Base-by-base conservation (phyloP, 768 basidiomycete species). In the Tricholoma flavovirens region DNA sequence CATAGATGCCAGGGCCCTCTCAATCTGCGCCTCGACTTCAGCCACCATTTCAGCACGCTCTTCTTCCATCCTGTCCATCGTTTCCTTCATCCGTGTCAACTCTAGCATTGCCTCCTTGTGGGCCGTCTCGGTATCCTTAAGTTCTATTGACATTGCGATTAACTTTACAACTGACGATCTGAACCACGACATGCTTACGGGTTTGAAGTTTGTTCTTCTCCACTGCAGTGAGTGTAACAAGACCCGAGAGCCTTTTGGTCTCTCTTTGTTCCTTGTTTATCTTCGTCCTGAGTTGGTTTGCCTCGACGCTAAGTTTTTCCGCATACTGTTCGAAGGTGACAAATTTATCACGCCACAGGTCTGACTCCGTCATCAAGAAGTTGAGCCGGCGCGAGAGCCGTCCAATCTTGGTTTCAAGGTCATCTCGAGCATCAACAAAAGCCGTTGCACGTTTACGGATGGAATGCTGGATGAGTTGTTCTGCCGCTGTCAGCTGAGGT, bases 291-390 rank as follows among this genome's bases (percentile, higher is more conserved):
- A 97, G 75, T 56, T 96, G 91, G 30, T 81, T 83, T 35, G 93
- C 93, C 71, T 97, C 94, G 15, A 77, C 79, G 62, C 89, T 91
- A 29, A 97, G 79, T 65, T 89, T 88, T 75, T 95, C 93, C 7
- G 94, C 93, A 66, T 95, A 94, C 69, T 88, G 86, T 69, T 97
- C 94, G 62, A 97, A 96, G 12, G 89, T 88, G 51, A 94, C 89
- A 63, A 96, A 96, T 67, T 94, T 95, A 71, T 93, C 88, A 58
- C 92, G 78, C 93, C 93, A 96, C 48, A 93, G 72, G 64, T 93
- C 90, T 5, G 84, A 85, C 70, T 93, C 91, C 1, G 90, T 91
- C 88, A 93, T 91, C 64, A 94, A 76, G 77, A 93, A 94, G 73
- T 93, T 93, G 60, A 94, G 81, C 49, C 92, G 79, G 53, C 91